Evolutionary conservation across 305 asterid species (phyloP).

Genomic region (Fraxinus xanthoxyloides): DNA sequence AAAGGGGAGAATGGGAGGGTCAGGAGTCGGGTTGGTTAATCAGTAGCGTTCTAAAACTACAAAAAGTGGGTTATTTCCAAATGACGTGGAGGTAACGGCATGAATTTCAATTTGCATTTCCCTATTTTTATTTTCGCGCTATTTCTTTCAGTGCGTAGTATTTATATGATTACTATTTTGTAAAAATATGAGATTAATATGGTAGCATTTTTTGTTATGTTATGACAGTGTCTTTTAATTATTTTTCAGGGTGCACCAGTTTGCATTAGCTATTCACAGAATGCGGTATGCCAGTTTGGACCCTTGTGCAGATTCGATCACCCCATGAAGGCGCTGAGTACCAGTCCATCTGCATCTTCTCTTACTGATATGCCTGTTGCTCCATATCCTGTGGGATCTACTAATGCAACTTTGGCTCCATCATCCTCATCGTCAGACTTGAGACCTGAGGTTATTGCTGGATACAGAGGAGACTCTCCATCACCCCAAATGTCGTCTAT

Average conservation of each 20-base stretch:
- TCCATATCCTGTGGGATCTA: constrained; percentile 81
- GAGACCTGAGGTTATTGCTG: constrained; percentile 57
- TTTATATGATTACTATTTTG: neutral
- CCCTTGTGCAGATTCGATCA: constrained; percentile 87
- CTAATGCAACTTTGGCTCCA: constrained; percentile 69
- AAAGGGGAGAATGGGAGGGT: neutral
- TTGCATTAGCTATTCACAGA: constrained; percentile 77
- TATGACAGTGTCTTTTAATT: constrained; percentile 4
- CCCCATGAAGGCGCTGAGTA: constrained; percentile 65
- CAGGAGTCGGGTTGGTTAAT: neutral
- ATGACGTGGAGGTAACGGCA: neutral
- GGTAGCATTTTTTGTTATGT: neutral
- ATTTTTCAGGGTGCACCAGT: constrained; percentile 63
- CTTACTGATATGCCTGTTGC: constrained; percentile 88
- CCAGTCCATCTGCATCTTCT: constrained; percentile 86
- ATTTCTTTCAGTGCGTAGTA: neutral
- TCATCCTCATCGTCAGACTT: constrained; percentile 72
- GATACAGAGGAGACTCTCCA: constrained; percentile 47
- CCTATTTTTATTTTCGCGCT: neutral
- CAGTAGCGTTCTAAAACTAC: neutral
- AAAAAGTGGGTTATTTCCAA: neutral
- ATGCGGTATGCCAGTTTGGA: constrained; percentile 79
- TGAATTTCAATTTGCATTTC: neutral
- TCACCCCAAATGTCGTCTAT: constrained; percentile 58
- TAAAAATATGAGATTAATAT: neutral